Base-by-base conservation (phyloP, 1,284 basidiomycete genomes). In the Xerocomus amazonicus region DNA sequence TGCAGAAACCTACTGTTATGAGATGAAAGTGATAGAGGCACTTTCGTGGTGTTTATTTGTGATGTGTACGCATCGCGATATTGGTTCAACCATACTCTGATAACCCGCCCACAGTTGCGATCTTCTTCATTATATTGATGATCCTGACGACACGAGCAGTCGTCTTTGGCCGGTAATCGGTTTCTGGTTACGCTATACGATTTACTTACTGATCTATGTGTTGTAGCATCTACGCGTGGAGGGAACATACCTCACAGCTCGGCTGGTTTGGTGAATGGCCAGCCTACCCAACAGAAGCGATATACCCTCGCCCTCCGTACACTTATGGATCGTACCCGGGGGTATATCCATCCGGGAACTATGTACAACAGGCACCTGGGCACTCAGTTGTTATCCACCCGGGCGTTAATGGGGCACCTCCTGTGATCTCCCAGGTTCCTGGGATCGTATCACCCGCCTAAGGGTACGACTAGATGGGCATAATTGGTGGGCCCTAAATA, bases 1-100 rank as follows among this genome's bases (percentile, higher is more conserved):
- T 44, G 68, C 69, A 3, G 71, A 71, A 56, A 63, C 70, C 19
- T 88, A 78, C 55, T 90, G 87, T 64, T 84, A 87, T 63, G 78
- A 88, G 60, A 86, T 88, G 81, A 87, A 84, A 65, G 80, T 83
- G 47, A 75, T 87, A 34, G 78, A 88, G 57, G 86, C 84, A 1
- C 81, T 90, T 63, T 89, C 87, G 1, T 90, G 88, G 87, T 73
- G 79, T 61, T 70, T 79, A 47, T 90, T 90, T 59, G 72, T 73
- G 47, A 60, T 82, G 42, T 80, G 81, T 74, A 59, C 43, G 83
- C 76, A 14, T 60, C 69, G 47, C 73, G 37, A 42, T 66, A 73
- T 41, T 51, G 47, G 61, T 42, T 68, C 56, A 52, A 31, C 69
- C 71, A 55, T 73, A 68, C 6, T 67, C 62, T 56, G 50, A 69